Base-by-base conservation (phyloP, 495 filamentous ascomycete genomes). In the Trichoderma orchidacearum region DNA sequence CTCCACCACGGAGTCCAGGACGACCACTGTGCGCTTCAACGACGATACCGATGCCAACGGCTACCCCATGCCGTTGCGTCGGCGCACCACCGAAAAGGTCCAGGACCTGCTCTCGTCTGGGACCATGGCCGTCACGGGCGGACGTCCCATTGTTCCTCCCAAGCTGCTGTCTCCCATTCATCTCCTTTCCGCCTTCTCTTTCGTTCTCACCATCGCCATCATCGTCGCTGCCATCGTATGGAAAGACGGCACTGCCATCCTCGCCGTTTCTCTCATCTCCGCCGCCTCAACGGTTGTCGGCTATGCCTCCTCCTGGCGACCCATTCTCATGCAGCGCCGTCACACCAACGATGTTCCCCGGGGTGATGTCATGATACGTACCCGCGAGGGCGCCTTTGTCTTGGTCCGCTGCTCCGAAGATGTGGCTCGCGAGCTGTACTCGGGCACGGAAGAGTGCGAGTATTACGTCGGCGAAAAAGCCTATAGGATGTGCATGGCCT, bases 371-470 rank as follows among this genome's bases (percentile, higher is more conserved):
- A 74, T 85, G 1, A 81, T 86, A 34, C 70, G 73, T 23, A 84
- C 80, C 15, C 75, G 80, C 7, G 69, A 79, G 56, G 83, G 83
- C 3, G 80, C 77, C 1, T 84, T 87, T 57, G 58, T 86, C 2
- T 61, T 84, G 18, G 68, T 87, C 27, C 68, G 75, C 36, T 86
- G 84, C 61, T 70, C 72, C 12, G 84, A 87, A 66, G 75, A 82
- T 9, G 75, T 86, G 7, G 77, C 82, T 8, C 72, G 83, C 21
- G 80, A 85, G 66, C 73, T 87, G 1, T 86, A 86, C 63, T 72
- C 68, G 11, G 80, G 80, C 30, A 80, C 79, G 0, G 80, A 84
- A 58, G 67, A 74, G 58, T 82, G 80, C 66, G 62, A 72, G 18
- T 79, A 82, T 55, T 68, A 70, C 30, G 72, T 81, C 7, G 63